A percentile compares a stretch with the other conserved stretches of the same genome.
Evolutionary conservation across 2,329 filamentous ascomycete species (phyloP).

Genomic region (Sporothrix brunneoviolacea): DNA sequence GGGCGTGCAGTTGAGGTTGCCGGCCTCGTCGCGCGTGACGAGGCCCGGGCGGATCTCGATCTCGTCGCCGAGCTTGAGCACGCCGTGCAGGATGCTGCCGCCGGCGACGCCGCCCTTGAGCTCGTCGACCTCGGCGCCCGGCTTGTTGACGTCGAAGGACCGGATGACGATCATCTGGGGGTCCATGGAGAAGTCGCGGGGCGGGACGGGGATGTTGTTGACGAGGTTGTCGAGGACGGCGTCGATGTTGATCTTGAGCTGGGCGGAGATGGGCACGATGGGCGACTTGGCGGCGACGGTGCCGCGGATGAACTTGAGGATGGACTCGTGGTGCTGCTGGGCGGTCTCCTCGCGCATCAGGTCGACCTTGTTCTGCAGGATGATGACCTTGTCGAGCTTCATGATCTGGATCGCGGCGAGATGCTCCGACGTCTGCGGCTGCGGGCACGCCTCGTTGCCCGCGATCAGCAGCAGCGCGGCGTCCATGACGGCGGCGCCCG

Average conservation of each 20-base stretch:
- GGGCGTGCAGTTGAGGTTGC: slow-evolving; percentile 90
- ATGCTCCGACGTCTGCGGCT: slow-evolving; percentile 98
- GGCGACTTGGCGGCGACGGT: slow-evolving; percentile 92
- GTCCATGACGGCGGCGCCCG: slow-evolving; percentile 98
- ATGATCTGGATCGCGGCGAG: slow-evolving; percentile 99
- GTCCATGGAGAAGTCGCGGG: slow-evolving; percentile 82
- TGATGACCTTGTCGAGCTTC: slow-evolving; percentile 99
- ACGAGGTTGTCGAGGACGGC: slow-evolving; percentile 95
- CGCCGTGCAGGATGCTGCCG: slow-evolving; percentile 92
- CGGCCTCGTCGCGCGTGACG: slow-evolving; percentile 88
- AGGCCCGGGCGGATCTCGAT: slow-evolving; percentile 99
- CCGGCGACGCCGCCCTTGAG: slow-evolving; percentile 97
- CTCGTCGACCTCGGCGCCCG: slow-evolving; percentile 96
- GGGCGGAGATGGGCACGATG: slow-evolving; percentile 93
- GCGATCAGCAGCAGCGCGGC: slow-evolving; percentile 92
- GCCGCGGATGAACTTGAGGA: slow-evolving; percentile 95
- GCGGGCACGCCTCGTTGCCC: slow-evolving; percentile 96
- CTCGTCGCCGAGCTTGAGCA: slow-evolving; percentile 94
- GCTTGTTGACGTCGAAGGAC: slow-evolving; percentile 99
- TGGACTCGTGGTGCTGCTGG: slow-evolving; percentile 90
- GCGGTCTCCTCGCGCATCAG: slow-evolving; percentile 95
- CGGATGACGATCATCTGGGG: slow-evolving; percentile 99
- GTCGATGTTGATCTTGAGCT: slow-evolving; percentile 99
- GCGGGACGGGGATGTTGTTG: slow-evolving; percentile 86
- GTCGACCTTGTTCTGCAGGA: slow-evolving; percentile 99